Percentiles rank a stretch among this genome's conserved stretches.
Conservation (phyloP, 1,284 basidiomycete genomes). For the Fomitopsis betulina region DNA sequence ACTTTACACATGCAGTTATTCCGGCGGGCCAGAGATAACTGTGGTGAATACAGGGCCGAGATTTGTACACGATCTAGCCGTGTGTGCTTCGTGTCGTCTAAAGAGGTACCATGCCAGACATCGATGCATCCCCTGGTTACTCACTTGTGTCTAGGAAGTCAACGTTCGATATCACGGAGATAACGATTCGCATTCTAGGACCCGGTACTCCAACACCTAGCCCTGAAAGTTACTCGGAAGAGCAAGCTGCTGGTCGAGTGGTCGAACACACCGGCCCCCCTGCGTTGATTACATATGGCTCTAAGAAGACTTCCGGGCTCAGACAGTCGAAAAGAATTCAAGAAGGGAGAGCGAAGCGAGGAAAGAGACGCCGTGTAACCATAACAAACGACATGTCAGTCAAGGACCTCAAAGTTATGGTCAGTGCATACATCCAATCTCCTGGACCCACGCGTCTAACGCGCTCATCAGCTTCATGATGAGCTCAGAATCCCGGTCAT, state of each 20-base stretch:
- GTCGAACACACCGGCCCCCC: constrained; percentile 13
- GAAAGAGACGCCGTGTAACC: constrained; percentile 44
- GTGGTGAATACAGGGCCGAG: constrained; percentile 39
- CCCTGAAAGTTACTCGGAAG: constrained; percentile 18
- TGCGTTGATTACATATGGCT: constrained; percentile 27
- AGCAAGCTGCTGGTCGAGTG: neutral
- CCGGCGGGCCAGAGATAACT: constrained; percentile 50
- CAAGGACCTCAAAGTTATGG: constrained; percentile 73
- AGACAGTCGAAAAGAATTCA: constrained; percentile 67
- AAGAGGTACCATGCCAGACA: constrained; percentile 39
- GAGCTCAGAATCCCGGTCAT: constrained; percentile 64
- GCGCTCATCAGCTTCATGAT: constrained; percentile 43
- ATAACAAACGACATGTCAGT: constrained; percentile 64
- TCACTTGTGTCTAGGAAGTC: constrained; percentile 22
- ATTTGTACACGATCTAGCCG: constrained; percentile 42
- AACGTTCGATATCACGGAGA: constrained; percentile 30
- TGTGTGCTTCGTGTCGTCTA: constrained; percentile 59
- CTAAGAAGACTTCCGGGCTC: constrained; percentile 23
- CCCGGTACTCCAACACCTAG: constrained; percentile 27
- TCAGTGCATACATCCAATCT: constrained; percentile 27
- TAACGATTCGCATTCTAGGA: constrained; percentile 30
- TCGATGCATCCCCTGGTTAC: neutral
- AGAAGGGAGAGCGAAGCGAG: constrained; percentile 45
- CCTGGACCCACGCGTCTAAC: neutral
- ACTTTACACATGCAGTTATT: constrained; percentile 41